Conservation (phyloP, 495 filamentous ascomycete genomes). For the Penicillium crystallinum region DNA sequence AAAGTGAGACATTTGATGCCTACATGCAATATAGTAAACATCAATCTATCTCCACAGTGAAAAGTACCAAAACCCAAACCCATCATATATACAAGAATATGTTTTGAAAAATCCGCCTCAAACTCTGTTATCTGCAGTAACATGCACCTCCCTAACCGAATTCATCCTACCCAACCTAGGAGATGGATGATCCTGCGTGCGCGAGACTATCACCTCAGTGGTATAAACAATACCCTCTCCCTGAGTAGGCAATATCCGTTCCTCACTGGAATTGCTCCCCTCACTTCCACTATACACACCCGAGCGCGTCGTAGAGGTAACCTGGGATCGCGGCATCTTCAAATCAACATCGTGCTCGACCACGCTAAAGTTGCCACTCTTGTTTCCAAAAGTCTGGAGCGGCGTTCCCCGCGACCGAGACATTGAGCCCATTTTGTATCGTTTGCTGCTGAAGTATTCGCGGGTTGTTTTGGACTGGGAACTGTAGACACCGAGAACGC, state of each 20-base stretch:
- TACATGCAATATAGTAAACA: no score
- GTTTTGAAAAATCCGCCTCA: no score
- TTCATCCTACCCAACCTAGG: neutral
- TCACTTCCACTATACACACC: slow-evolving; percentile 1
- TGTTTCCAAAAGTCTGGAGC: neutral
- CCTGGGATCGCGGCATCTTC: neutral
- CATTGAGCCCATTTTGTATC: slow-evolving; percentile 11
- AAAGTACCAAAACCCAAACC: no score
- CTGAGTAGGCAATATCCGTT: slow-evolving; percentile 11
- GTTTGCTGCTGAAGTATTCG: slow-evolving; percentile 10
- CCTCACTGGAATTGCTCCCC: slow-evolving; percentile 17
- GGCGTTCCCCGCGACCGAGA: slow-evolving; percentile 6
- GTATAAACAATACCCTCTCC: slow-evolving; percentile 16
- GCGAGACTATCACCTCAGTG: slow-evolving; percentile 18
- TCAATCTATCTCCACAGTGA: no score
- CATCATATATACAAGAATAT: no score
- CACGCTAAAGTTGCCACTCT: neutral
- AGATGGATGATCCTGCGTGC: neutral
- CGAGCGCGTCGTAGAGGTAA: neutral
- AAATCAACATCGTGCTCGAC: neutral
- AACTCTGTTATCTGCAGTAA: neutral
- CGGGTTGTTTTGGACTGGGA: slow-evolving; percentile 14
- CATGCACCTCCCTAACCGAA: neutral
- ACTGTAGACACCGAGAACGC: slow-evolving; percentile 20
- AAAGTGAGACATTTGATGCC: neutral